Percentiles rank a stretch among this genome's conserved stretches.
These are phyloP conservation scores for Neofusicoccum umdonicola DNA, from an alignment of 2,329 filamentous ascomycete genomes.

Conservation along the genomic window DNA sequence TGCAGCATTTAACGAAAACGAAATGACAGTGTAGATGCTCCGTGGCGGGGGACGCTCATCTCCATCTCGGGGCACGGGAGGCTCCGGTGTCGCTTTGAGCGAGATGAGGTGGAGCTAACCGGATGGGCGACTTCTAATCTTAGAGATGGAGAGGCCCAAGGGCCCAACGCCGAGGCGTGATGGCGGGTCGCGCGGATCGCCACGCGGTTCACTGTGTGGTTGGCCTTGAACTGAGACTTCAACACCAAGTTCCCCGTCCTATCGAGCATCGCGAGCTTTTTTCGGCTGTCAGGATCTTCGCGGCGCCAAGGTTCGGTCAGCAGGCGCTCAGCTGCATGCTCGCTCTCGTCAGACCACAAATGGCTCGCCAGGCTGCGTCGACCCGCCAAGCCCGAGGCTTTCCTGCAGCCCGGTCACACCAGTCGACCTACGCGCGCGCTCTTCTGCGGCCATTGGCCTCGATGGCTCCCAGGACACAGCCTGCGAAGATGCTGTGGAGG, in stretches of 20 bases:
- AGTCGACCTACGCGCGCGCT: neutral
- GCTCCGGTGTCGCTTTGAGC: slow-evolving; percentile 1
- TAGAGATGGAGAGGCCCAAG: neutral
- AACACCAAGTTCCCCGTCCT: slow-evolving; percentile 1
- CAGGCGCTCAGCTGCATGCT: neutral
- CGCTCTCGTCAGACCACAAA: slow-evolving; percentile 1
- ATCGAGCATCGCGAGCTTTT: neutral
- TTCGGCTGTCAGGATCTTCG: neutral
- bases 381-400: neutral
- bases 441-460: neutral
- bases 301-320: neutral
- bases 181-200: neutral
- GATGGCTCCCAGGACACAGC: neutral
- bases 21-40: neutral
- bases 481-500: neutral
- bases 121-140: neutral
- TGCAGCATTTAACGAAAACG: neutral
- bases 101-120: neutral
- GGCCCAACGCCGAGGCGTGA: neutral
- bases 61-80: slow-evolving; percentile 2
- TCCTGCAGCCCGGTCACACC: slow-evolving; percentile 8
- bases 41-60: slow-evolving; percentile 1
- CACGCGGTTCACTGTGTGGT: neutral
- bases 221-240: neutral
- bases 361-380: neutral